Conservation (phyloP, 2,329 filamentous ascomycete genomes). For the Ceratocystis eucalypticola region DNA sequence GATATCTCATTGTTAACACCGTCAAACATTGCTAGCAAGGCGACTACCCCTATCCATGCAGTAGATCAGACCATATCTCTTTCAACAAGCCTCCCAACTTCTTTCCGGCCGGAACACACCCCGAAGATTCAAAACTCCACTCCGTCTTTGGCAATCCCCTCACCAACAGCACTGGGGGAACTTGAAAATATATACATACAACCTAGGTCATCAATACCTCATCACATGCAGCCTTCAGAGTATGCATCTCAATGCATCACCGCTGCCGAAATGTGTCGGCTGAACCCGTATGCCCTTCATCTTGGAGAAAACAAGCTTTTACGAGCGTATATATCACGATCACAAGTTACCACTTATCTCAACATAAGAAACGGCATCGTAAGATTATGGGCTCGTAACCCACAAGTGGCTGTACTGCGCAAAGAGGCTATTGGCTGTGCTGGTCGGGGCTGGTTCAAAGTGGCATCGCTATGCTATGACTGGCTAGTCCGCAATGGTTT, state of each 20-base stretch:
- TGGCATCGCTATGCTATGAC: slow-evolving; percentile 77
- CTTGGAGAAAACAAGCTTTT: slow-evolving; percentile 70
- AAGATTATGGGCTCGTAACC: slow-evolving; percentile 76
- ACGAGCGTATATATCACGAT: slow-evolving; percentile 66
- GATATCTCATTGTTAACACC: slow-evolving; percentile 38
- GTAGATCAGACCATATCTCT: slow-evolving; percentile 22
- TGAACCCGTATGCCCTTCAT: slow-evolving; percentile 83
- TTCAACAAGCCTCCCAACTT: neutral
- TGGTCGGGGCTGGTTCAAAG: slow-evolving; percentile 75
- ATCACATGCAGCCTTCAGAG: slow-evolving; percentile 54
- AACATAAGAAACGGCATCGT: slow-evolving; percentile 94
- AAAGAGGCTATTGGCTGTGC: slow-evolving; percentile 86
- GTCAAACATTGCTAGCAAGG: slow-evolving; percentile 47
- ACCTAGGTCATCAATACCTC: slow-evolving; percentile 73
- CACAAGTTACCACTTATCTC: slow-evolving; percentile 86
- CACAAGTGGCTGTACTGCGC: slow-evolving; percentile 64
- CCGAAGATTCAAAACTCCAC: neutral
- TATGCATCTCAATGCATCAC: slow-evolving; percentile 87
- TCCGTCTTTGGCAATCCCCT: neutral
- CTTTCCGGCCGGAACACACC: neutral
- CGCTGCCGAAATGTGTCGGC: slow-evolving; percentile 74
- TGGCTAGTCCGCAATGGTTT: slow-evolving; percentile 86
- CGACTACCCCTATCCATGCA: slow-evolving; percentile 44
- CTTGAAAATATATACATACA: slow-evolving; percentile 20
- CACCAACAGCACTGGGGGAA: slow-evolving; percentile 1